Evolutionary conservation across 1,284 basidiomycete species (phyloP), one percentile per base, ranked within the genome.

Genomic region (Leccinum griseonigrum): DNA sequence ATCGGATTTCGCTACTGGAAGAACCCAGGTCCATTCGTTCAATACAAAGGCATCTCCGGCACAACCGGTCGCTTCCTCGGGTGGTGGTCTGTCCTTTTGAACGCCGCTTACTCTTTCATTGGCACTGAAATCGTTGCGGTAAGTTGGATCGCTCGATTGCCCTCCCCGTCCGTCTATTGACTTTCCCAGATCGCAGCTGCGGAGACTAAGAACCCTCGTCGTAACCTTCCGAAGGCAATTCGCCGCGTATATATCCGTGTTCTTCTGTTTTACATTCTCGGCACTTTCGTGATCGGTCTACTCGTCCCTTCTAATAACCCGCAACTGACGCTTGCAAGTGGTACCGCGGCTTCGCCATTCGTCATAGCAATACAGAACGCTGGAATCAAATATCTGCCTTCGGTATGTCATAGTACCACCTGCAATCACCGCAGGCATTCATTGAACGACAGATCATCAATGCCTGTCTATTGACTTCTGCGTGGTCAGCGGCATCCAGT

Each of bases 401-500:
- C 79, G 59, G 79, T 79, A 51, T 53, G 73, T 53, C 22, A 31
- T 14, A 3, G 28, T n/a, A 0, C 36, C 4, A 36, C n/a, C 18
- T 14, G n/a, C 10, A 26, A 18, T 52, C 38, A 16, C 29, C 10
- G 10, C n/a, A 18, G 1, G 22, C 78, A 69, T 76, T 83, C 48
- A 62, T 48, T 8, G 29, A 22, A 22, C 32, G 10, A 34, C n/a
- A 88, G 86, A 77, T 95, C 67, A 93, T 95, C 77, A 97, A 97
- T 74, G 94, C 94, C 8, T 87, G 85, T 71, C 82, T 97, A 31
- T 76, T 96, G 59, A 91, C 88, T 29, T 91, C 92, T 2, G 94
- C 94, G 1, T 92, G 91, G 84, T 94, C 91, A 7, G 92, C 94
- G 4, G 92, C 90, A 3, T 91, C 87, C 43, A 91, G 89, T 66